Conservation (phyloP, 352 stramenopile genomes). For the Phytophthora megakarya region DNA sequence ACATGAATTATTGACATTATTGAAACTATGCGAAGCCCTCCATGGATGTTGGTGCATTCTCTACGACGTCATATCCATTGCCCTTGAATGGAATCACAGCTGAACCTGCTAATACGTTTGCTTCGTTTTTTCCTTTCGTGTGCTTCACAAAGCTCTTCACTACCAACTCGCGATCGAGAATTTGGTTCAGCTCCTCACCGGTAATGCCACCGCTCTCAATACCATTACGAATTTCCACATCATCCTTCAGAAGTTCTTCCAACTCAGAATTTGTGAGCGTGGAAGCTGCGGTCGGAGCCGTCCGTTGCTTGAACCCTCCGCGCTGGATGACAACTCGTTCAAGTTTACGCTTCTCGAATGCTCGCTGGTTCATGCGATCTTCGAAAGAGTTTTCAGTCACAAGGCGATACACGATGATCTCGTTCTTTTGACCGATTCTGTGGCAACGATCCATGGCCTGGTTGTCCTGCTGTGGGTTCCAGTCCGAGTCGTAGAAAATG, state of each 20-base stretch:
- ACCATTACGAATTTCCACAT: conserved; percentile 71
- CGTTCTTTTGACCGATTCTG: conserved; percentile 90
- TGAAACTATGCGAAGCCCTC: conserved; percentile 67
- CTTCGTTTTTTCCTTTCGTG: conserved; percentile 30
- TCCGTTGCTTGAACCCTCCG: conserved; percentile 75
- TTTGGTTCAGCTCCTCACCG: conserved; percentile 60
- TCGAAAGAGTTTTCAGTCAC: conserved; percentile 95
- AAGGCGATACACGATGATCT: conserved; percentile 92
- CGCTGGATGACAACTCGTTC: conserved; percentile 89
- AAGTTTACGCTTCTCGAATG: conserved; percentile 92
- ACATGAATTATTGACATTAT: conserved; percentile 32
- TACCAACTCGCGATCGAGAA: conserved; percentile 73
- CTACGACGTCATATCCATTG: conserved; percentile 82
- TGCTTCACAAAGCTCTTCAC: conserved; percentile 76
- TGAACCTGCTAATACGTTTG: conserved; percentile 5
- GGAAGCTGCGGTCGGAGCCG: conserved; percentile 32
- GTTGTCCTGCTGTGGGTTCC: conserved; percentile 98
- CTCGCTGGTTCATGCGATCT: conserved; percentile 93
- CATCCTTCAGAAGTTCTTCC: conserved; percentile 72
- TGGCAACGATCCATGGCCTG: conserved; percentile 92
- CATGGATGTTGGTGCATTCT: conserved; percentile 62
- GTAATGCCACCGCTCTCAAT: conserved; percentile 79
- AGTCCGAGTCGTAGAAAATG: conserved; percentile 98
- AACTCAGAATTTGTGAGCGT: conserved; percentile 78
- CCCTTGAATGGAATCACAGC: conserved; percentile 54